Base-by-base conservation (phyloP, 441 rosid genomes). In the Theobroma grandiflorum region DNA sequence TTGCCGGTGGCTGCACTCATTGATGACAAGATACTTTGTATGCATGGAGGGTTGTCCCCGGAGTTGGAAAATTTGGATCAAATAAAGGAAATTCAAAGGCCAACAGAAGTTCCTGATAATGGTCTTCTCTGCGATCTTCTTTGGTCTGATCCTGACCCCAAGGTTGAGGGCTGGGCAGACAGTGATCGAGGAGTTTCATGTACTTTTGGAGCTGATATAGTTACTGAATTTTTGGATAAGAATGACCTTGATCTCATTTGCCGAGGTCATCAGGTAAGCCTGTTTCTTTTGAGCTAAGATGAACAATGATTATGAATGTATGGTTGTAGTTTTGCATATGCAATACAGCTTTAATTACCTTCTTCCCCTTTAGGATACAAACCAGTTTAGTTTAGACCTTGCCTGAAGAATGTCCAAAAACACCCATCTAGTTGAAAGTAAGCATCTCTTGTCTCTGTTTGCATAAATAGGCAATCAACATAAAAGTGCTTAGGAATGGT, bases 91-190 rank as follows among this genome's bases (percentile, higher is more conserved):
- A 89, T 97, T 82, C 77, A 86, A 35, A 93, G 99, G 87, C 99
- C 99, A 47, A 88, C 94, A 0, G 99, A 97, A 67, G 89, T 97
- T 83, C 99, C 99, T 1, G 99, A 95, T 64, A 86, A 82, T 45
- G 99, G 99, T 75, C 97, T 97, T 80, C 96, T 97, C 26, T 97
- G 99, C 58, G 99, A 97, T 82, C 87, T 97, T n/a, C 94, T 97
- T 61, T 97, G 99, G 99, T 93, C 99, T 37, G 99, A 97, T 89
- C 99, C 99, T 26, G 95, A 94, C 85, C 85, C 89, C 38, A 91
- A 82, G 75, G 78, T 82, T 67, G 90, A 93, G 53, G 99, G 99
- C 8, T 97, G 99, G 99, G 87, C 87, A 33, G 96, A 86, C 74
- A 97, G 99, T 2, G 98, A 97, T 84, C 92, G 99, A 59, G 99